These are phyloP conservation scores for Pichia californica DNA, from an alignment of 805 yeast genomes.

Conservation along the genomic window DNA sequence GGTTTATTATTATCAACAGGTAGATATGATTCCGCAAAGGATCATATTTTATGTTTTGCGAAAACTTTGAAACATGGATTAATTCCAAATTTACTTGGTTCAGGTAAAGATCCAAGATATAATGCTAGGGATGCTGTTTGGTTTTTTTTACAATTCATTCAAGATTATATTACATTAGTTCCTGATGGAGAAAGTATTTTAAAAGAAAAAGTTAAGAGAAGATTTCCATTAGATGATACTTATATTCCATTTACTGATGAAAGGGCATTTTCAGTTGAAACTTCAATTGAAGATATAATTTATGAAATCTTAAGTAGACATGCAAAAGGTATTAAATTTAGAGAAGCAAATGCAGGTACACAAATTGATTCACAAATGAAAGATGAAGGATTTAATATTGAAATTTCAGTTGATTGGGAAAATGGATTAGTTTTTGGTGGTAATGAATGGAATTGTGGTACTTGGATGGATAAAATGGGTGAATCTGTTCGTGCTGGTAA, in stretches of 20 bases:
- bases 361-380: slow-evolving; percentile 86
- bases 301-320: slow-evolving; percentile 83
- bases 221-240: slow-evolving; percentile 79
- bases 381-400: slow-evolving; percentile 86
- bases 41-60: slow-evolving; percentile 82
- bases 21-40: slow-evolving; percentile 69
- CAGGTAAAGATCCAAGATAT: slow-evolving; percentile 89
- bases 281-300: slow-evolving; percentile 67
- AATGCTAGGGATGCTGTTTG: slow-evolving; percentile 97
- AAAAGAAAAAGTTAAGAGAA: slow-evolving; percentile 64
- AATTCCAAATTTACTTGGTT: slow-evolving; percentile 87
- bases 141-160: slow-evolving; percentile 87
- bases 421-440: slow-evolving; percentile 91
- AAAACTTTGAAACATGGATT: slow-evolving; percentile 90
- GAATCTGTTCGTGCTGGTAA: slow-evolving; percentile 78
- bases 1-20: slow-evolving; percentile 78
- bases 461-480: slow-evolving; percentile 99
- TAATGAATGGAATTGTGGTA: slow-evolving; percentile 88
- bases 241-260: slow-evolving; percentile 64
- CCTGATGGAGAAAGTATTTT: slow-evolving; percentile 67
- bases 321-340: slow-evolving; percentile 77
- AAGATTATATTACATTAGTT: slow-evolving; percentile 64
- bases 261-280: slow-evolving; percentile 66
- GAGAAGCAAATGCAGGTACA: slow-evolving; percentile 95
- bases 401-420: slow-evolving; percentile 75